phyloP scores from a whole-genome alignment of 2,329 filamentous ascomycete species.

The Colletotrichum sp. region DNA sequence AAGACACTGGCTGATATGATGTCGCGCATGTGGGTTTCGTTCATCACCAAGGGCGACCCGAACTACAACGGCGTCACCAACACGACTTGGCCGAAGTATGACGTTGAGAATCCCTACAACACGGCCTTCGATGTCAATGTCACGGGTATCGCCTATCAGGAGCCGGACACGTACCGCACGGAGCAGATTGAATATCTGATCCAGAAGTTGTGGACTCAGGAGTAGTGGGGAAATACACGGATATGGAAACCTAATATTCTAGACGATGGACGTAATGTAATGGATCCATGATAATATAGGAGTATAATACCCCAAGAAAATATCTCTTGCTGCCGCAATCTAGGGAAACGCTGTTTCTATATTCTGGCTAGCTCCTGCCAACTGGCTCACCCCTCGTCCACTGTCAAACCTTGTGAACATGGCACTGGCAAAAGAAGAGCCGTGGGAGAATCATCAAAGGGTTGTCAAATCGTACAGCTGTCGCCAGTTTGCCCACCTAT shows the following conservation, averaged over 20 bases:
- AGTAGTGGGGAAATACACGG: background rate
- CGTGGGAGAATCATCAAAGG: background rate
- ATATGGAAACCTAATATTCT: background rate
- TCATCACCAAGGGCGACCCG: conserved; percentile 51
- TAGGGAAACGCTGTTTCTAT: background rate
- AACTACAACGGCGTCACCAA: conserved; percentile 29
- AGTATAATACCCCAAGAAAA: background rate
- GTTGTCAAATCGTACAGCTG: background rate
- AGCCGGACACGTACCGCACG: conserved; percentile 49
- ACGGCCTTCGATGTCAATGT: conserved; percentile 55
- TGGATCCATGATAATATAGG: background rate
- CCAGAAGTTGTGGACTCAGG: conserved; percentile 20
- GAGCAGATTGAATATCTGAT: conserved; percentile 44
- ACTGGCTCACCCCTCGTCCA: background rate
- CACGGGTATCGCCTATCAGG: conserved; percentile 43
- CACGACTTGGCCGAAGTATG: conserved; percentile 49
- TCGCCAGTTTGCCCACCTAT: background rate
- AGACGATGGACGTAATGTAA: background rate
- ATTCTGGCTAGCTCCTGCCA: background rate
- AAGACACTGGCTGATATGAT: conserved; percentile 49
- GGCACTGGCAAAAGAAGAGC: background rate
- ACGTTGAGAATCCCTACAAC: conserved; percentile 42
- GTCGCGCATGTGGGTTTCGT: conserved; percentile 56
- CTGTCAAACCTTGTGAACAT: background rate
- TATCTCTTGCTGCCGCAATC: background rate